Percentiles rank a stretch among this genome's conserved stretches.
Conservation (phyloP, 495 filamentous ascomycete genomes). For the Penicillium coffeae region DNA sequence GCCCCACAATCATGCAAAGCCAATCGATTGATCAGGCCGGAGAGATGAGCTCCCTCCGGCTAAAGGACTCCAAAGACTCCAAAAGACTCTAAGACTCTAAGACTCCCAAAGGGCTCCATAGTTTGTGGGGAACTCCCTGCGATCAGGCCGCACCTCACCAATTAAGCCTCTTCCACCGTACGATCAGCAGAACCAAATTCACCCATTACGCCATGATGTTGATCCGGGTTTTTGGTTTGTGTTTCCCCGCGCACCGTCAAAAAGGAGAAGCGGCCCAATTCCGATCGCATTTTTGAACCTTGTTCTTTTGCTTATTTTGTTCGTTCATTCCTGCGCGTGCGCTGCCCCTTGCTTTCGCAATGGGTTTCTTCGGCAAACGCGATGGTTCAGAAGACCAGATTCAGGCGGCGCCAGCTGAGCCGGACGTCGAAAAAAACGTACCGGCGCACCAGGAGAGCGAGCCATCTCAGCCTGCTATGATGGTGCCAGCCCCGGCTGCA, state of each 20-base stretch:
- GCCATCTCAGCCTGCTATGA: constrained; percentile 14
- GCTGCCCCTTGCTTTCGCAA: constrained; percentile 10
- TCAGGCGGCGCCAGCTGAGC: constrained; percentile 10
- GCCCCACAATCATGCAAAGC: too few relatives aligned
- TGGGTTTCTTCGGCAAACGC: constrained; percentile 30
- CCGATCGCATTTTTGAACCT: too few relatives aligned
- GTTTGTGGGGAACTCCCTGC: too few relatives aligned
- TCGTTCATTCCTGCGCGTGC: constrained; percentile 2
- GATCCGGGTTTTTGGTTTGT: not conserved
- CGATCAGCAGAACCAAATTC: not conserved
- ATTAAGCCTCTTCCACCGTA: not conserved
- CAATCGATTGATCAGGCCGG: too few relatives aligned
- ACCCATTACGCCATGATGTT: not conserved
- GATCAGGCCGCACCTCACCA: not conserved
- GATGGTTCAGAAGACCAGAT: constrained; percentile 24
- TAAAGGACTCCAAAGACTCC: too few relatives aligned
- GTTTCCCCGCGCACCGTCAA: constrained; percentile 1
- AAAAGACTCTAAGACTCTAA: too few relatives aligned
- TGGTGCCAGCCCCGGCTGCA: not conserved
- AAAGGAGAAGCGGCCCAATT: not conserved
- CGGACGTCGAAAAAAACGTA: constrained; percentile 34
- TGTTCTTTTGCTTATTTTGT: too few relatives aligned
- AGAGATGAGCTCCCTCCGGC: too few relatives aligned
- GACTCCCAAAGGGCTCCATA: too few relatives aligned
- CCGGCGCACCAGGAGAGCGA: constrained; percentile 25